Evolutionary conservation across 306 rosid genomes (phyloP).

Genomic region (Cicer pinnatifidum): DNA sequence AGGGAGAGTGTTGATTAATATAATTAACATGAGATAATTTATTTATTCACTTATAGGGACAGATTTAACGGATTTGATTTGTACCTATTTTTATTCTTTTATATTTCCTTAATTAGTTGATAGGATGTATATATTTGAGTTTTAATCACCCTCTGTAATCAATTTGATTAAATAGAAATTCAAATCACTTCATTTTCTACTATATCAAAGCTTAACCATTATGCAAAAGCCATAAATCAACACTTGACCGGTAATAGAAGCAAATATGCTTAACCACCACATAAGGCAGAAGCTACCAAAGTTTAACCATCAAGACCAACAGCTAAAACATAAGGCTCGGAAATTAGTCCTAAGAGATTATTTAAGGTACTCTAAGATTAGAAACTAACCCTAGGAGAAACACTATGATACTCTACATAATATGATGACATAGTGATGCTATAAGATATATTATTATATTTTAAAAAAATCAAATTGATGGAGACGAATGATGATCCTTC

Average conservation of each 20-base stretch:
- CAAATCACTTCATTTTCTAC: no score
- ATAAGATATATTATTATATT: background rate
- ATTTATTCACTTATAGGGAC: no score
- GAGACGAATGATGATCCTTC: background rate
- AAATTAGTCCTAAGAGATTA: background rate
- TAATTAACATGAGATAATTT: no score
- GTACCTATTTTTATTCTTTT: no score
- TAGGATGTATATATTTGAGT: no score
- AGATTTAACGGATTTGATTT: no score
- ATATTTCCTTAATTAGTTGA: no score
- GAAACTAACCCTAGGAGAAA: background rate
- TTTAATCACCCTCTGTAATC: no score
- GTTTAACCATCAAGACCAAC: background rate
- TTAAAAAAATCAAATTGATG: background rate
- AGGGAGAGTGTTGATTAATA: no score
- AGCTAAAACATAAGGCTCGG: background rate
- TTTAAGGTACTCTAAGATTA: background rate
- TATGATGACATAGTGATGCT: background rate
- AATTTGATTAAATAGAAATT: no score
- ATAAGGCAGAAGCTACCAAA: slow-evolving; percentile 12
- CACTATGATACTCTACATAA: background rate
- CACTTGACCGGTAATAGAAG: background rate
- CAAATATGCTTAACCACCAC: background rate
- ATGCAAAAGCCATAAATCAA: background rate
- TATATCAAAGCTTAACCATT: background rate